Conservation (phyloP, 139 green algal genomes). For the Nannochloris sp. region DNA sequence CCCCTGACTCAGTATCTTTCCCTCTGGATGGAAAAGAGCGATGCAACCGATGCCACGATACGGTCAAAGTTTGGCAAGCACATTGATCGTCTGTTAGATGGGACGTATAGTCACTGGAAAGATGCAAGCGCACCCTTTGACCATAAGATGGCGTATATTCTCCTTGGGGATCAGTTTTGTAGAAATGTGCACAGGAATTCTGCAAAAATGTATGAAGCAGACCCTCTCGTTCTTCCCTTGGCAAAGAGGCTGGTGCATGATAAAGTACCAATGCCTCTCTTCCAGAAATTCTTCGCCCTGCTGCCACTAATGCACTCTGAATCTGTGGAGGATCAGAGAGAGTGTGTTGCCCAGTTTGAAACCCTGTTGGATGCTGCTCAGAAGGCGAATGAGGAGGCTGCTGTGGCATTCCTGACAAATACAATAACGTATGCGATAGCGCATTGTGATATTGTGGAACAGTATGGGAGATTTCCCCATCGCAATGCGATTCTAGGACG, state of each 20-base stretch:
- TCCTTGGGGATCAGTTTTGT: no score
- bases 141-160: no score
- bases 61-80: no score
- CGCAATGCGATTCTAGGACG: constrained; percentile 48
- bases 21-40: constrained; percentile 1
- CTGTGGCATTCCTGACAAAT: constrained; percentile 6
- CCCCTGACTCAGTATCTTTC: constrained; percentile 6
- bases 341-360: constrained; percentile 16
- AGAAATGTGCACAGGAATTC: no score
- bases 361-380: constrained; percentile 8
- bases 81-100: no score
- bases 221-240: neutral
- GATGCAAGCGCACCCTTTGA: no score
- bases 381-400: neutral
- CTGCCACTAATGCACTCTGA: constrained; percentile 53
- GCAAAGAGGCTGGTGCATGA: neutral
- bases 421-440: constrained; percentile 10
- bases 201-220: constrained; percentile 14
- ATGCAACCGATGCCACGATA: constrained; percentile 15
- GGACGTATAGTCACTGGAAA: no score
- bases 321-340: constrained; percentile 37
- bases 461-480: constrained; percentile 47
- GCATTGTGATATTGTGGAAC: constrained; percentile 19
- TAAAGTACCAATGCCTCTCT: constrained; percentile 13
- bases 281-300: constrained; percentile 23